Conservation (phyloP, 805 yeast genomes). For the Lachancea cidri region DNA sequence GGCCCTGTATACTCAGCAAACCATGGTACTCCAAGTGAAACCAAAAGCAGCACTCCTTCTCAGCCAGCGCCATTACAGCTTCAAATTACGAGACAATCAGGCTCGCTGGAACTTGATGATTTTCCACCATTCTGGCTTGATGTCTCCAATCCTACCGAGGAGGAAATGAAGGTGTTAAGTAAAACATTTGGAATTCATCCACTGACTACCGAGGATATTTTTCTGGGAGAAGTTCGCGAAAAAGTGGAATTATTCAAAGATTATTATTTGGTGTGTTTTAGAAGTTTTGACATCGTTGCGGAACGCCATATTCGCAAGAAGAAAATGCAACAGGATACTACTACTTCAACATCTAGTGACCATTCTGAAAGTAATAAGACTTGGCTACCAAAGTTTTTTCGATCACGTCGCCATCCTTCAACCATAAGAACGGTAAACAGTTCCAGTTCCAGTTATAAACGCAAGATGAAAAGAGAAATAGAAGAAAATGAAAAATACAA, state of each 20-base stretch:
- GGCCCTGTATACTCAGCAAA: slow-evolving; percentile 33
- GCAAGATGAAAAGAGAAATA: slow-evolving; percentile 28
- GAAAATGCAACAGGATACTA: slow-evolving; percentile 38
- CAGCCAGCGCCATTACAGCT: slow-evolving; percentile 7
- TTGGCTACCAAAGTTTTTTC: slow-evolving; percentile 17
- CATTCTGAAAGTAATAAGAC: slow-evolving; percentile 4
- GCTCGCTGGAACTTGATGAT: slow-evolving; percentile 27
- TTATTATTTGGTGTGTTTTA: slow-evolving; percentile 87
- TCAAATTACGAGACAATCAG: slow-evolving; percentile 10
- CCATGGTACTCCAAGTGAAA: slow-evolving; percentile 8
- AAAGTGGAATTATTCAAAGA: slow-evolving; percentile 89
- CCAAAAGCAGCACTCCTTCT: slow-evolving; percentile 6
- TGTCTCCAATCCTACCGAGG: slow-evolving; percentile 88
- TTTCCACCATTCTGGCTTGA: slow-evolving; percentile 88
- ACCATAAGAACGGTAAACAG: slow-evolving; percentile 17
- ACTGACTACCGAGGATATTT: slow-evolving; percentile 90
- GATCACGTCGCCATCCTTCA: slow-evolving; percentile 19
- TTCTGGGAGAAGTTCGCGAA: slow-evolving; percentile 89
- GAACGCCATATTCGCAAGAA: slow-evolving; percentile 55
- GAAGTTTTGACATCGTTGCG: slow-evolving; percentile 75
- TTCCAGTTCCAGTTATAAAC: slow-evolving; percentile 18
- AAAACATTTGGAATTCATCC: slow-evolving; percentile 96
- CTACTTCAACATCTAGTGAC: background rate
- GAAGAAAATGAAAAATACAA: slow-evolving; percentile 37
- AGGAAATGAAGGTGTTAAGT: slow-evolving; percentile 87